These are phyloP conservation scores for Noccaea caerulescens DNA, from an alignment of 345 rosid genomes.

Conservation along the genomic window DNA sequence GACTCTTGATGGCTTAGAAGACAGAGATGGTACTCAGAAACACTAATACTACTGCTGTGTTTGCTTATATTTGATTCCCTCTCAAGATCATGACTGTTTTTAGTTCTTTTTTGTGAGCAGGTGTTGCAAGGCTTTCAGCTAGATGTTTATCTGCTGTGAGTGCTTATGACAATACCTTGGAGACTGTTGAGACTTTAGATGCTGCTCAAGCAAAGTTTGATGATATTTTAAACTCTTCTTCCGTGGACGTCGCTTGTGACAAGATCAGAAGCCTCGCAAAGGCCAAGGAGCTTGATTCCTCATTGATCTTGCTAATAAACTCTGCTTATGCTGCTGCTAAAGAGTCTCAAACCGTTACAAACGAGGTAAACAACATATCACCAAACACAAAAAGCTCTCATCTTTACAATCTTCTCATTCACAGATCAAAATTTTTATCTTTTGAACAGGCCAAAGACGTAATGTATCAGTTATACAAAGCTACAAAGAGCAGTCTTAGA, in stretches of 20 bases:
- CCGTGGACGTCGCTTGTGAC: slow-evolving; percentile 79
- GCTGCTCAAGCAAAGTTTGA: slow-evolving; percentile 86
- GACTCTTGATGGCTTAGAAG: slow-evolving; percentile 71
- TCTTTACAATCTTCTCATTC: slow-evolving; percentile 8
- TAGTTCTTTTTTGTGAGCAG: slow-evolving; percentile 50
- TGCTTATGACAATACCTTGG: slow-evolving; percentile 82
- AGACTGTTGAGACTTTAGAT: slow-evolving; percentile 69
- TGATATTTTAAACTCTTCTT: slow-evolving; percentile 78
- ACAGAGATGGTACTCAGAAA: slow-evolving; percentile 69
- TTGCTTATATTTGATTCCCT: background rate
- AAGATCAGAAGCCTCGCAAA: slow-evolving; percentile 85
- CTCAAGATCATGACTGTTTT: slow-evolving; percentile 3
- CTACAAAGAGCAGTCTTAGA: slow-evolving; percentile 83
- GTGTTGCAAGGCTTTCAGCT: slow-evolving; percentile 73
- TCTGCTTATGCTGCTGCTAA: slow-evolving; percentile 91
- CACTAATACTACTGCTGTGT: background rate
- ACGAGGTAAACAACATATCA: slow-evolving; percentile 54
- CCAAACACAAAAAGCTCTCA: background rate
- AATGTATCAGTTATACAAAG: slow-evolving; percentile 77
- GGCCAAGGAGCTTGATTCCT: slow-evolving; percentile 88
- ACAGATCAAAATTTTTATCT: background rate
- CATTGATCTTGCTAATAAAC: slow-evolving; percentile 79
- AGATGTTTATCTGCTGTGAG: slow-evolving; percentile 87
- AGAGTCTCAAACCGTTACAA: slow-evolving; percentile 73
- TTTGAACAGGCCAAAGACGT: slow-evolving; percentile 72